These are phyloP conservation scores for Gentiana macrophylla DNA, from an alignment of 257 asterid genomes.

Conservation along the genomic window DNA sequence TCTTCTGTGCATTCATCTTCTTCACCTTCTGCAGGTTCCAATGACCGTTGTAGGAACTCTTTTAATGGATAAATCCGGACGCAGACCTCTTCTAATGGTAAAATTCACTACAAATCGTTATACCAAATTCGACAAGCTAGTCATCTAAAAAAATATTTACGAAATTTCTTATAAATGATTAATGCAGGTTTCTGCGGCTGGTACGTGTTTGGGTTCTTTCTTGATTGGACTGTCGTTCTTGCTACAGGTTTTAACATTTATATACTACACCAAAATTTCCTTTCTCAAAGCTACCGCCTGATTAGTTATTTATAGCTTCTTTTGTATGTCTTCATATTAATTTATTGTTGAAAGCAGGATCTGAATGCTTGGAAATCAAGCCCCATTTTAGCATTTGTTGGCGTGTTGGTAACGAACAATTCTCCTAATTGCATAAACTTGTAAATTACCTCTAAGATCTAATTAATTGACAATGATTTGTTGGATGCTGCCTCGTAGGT, in stretches of 20 bases:
- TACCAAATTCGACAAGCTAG: not conserved
- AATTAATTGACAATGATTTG: not conserved
- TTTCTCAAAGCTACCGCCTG: not conserved
- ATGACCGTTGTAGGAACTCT: conserved; percentile 59
- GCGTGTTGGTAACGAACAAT: conserved; percentile 52
- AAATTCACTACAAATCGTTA: conserved; percentile 6
- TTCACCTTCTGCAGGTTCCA: conserved; percentile 55
- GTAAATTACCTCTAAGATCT: no score
- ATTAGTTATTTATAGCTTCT: not conserved
- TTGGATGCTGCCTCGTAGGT: conserved; percentile 29
- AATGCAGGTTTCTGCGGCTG: conserved; percentile 58
- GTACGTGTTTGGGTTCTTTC: conserved; percentile 78
- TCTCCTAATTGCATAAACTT: not conserved
- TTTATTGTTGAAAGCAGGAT: conserved; percentile 30
- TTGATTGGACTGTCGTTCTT: conserved; percentile 57
- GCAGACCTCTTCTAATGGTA: conserved; percentile 73
- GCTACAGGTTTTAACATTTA: conserved; percentile 3
- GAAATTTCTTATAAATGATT: no score
- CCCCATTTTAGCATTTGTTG: conserved; percentile 53
- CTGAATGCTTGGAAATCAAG: conserved; percentile 47
- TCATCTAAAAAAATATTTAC: no score
- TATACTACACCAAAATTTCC: no score
- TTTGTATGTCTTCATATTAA: conserved; percentile 6
- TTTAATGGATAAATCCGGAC: conserved; percentile 77
- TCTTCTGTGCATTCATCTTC: not conserved